Evolutionary conservation across 2,329 filamentous ascomycete species (phyloP).

Genomic region (Calonectria montana): DNA sequence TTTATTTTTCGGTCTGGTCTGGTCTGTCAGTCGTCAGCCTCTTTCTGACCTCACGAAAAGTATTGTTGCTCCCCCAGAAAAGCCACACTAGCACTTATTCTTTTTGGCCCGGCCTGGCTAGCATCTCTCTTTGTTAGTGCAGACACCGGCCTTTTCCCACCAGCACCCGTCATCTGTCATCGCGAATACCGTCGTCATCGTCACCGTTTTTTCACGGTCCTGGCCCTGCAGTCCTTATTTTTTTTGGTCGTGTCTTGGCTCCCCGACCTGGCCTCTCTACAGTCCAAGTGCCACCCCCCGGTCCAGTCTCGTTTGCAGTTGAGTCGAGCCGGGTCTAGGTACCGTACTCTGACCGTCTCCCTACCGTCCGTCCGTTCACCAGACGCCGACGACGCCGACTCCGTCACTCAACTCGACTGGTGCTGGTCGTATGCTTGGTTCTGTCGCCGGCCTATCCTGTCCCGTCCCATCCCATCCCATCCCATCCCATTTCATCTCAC

Average conservation of each 20-base stretch:
- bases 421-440: conserved; percentile 10
- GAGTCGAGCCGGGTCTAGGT: conserved; percentile 8
- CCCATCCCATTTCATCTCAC: conserved; percentile 22
- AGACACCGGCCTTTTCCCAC: conserved; percentile 1
- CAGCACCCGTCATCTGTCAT: conserved; percentile 11
- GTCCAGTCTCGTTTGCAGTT: conserved; percentile 12
- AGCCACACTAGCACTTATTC: conserved; percentile 6
- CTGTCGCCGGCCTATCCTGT: conserved; percentile 17
- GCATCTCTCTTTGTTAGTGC: conserved; percentile 11
- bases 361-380: conserved; percentile 3
- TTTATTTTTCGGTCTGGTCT: conserved; percentile 12
- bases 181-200: conserved; percentile 6
- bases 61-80: conserved; percentile 1
- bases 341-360: conserved; percentile 7
- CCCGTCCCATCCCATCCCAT: conserved; percentile 23
- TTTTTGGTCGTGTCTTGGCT: conserved; percentile 10
- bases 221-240: conserved; percentile 3
- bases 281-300: conserved; percentile 8
- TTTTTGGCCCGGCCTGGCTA: conserved; percentile 1
- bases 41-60: conserved; percentile 5
- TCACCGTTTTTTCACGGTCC: conserved; percentile 10
- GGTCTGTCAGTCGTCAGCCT: conserved; percentile 10
- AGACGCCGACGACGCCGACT: conserved; percentile 12
- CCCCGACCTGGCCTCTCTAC: conserved; percentile 1
- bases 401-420: conserved; percentile 10